A percentile compares a stretch with the other conserved stretches of the same genome.
phyloP scores from a whole-genome alignment of 2,329 filamentous ascomycete species.

The Lojkania enalia region DNA sequence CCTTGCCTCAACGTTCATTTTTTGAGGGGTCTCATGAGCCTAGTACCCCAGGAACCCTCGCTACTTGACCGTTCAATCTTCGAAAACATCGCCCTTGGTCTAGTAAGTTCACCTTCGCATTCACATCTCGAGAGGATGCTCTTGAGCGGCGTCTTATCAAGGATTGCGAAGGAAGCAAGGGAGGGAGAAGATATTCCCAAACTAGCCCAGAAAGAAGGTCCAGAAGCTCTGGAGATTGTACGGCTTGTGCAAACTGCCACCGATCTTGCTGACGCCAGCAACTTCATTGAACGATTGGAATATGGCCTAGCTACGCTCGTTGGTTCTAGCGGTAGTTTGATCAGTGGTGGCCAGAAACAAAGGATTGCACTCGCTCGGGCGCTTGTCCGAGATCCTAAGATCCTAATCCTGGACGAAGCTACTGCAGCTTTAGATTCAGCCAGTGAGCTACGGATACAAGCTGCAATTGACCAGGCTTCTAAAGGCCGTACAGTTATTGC shows the following conservation, averaged over 20 bases:
- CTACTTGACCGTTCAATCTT: slow-evolving; percentile 57
- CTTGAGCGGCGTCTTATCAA: slow-evolving; percentile 53
- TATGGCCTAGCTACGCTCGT: slow-evolving; percentile 54
- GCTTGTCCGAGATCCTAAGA: slow-evolving; percentile 59
- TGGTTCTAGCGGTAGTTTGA: slow-evolving; percentile 57
- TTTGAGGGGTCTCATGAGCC: slow-evolving; percentile 42
- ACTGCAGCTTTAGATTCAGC: slow-evolving; percentile 64
- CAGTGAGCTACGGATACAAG: slow-evolving; percentile 60
- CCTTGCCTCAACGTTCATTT: slow-evolving; percentile 42
- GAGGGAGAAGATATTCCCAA: slow-evolving; percentile 54
- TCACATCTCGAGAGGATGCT: slow-evolving; percentile 51
- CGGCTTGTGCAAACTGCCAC: slow-evolving; percentile 55
- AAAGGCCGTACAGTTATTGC: slow-evolving; percentile 42
- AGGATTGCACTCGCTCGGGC: slow-evolving; percentile 61
- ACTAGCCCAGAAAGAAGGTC: slow-evolving; percentile 49
- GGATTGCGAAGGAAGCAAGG: slow-evolving; percentile 58
- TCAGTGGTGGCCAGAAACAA: slow-evolving; percentile 63
- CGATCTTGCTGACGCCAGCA: slow-evolving; percentile 61
- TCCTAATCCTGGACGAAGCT: slow-evolving; percentile 65
- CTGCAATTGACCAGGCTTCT: slow-evolving; percentile 39
- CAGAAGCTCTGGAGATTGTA: slow-evolving; percentile 57
- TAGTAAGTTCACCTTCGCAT: slow-evolving; percentile 49
- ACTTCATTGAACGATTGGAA: slow-evolving; percentile 59
- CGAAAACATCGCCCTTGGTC: slow-evolving; percentile 58
- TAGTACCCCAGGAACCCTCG: slow-evolving; percentile 57